Evolutionary conservation across 306 rosid species (phyloP).

Genomic region (Phaseolus lunatus): DNA sequence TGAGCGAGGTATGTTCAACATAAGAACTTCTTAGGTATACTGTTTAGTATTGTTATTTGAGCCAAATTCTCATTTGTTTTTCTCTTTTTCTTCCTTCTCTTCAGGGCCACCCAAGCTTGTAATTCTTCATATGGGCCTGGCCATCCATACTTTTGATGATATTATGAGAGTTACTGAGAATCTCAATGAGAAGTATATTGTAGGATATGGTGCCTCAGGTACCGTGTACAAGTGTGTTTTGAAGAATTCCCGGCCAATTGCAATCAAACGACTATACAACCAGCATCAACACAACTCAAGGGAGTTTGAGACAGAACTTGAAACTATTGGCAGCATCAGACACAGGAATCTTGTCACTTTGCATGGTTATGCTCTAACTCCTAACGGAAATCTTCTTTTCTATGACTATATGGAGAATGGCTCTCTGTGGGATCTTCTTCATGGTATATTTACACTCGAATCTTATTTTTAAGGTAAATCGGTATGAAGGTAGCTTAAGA

Average conservation of each 20-base stretch:
- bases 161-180: conserved; percentile 29
- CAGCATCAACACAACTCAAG: conserved; percentile 20
- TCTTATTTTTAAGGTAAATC: neutral
- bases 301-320: conserved; percentile 31
- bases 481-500: neutral
- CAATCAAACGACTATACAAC: conserved; percentile 12
- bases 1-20: neutral
- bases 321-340: conserved; percentile 27
- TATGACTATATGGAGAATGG: conserved; percentile 32
- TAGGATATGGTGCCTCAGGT: conserved; percentile 26
- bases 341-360: conserved; percentile 31
- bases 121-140: conserved; percentile 31
- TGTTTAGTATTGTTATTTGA: neutral
- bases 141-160: conserved; percentile 29
- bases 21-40: neutral
- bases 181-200: conserved; percentile 13
- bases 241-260: conserved; percentile 29
- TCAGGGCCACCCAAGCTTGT: conserved; percentile 32
- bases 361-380: conserved; percentile 32
- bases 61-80: neutral
- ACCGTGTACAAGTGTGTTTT: conserved; percentile 24
- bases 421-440: conserved; percentile 36
- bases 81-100: neutral
- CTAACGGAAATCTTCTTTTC: conserved; percentile 30
- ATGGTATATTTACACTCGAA: neutral